Evolutionary conservation across 352 stramenopile species (phyloP), one percentile per base, ranked within the genome.

Genomic region (Blastocystis sp.): DNA sequence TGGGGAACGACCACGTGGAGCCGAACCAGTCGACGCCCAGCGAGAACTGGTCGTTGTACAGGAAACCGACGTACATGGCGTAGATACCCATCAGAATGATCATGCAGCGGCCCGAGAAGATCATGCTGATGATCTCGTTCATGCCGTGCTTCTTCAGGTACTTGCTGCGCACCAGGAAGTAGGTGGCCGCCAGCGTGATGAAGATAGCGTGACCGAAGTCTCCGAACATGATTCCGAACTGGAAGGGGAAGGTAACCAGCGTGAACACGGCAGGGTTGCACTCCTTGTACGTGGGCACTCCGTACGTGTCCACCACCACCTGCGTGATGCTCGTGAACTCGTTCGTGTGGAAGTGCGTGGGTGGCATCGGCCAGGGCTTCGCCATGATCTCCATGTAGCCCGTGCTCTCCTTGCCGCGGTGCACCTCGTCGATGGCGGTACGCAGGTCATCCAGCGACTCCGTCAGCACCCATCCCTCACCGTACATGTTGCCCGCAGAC

Each of bases 11-110:
- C 88, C 95, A 99, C 71, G 94, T 96, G 84, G 93, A 95, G 46
- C 93, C 93, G 88, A 98, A 98, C 9, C 98, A 88, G 87, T 98
- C 96, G 4, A 99, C 89, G 65, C 93, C 93, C 34, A 99, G 90
- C 65, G 95, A 97, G 88, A 99, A 99, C 86, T 95, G 97, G 89
- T 99, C 96, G 89, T 99, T 99, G 92, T 99, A 99, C 34, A 99
- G 93, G 53, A 99, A 90, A 64, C 96, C 96, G 61, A 93, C 92
- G 87, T 98, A 99, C 46, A 98, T 93, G 73, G 94, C 94, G 86
- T 97, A 98, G 57, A 96, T 94, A 48, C 95, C 96, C 96, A 99
- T 99, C 90, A 97, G 94, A 14, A 93, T 91, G 75, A 99, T 90
- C 94, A 99, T 98, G 91, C 98, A 98, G 44, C 96, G 93, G 40